A percentile compares a stretch with the other conserved stretches of the same genome.
These are phyloP conservation scores for Kickxella alabastrina DNA, from an alignment of 192 early-diverging fungal species.

Conservation along the genomic window DNA sequence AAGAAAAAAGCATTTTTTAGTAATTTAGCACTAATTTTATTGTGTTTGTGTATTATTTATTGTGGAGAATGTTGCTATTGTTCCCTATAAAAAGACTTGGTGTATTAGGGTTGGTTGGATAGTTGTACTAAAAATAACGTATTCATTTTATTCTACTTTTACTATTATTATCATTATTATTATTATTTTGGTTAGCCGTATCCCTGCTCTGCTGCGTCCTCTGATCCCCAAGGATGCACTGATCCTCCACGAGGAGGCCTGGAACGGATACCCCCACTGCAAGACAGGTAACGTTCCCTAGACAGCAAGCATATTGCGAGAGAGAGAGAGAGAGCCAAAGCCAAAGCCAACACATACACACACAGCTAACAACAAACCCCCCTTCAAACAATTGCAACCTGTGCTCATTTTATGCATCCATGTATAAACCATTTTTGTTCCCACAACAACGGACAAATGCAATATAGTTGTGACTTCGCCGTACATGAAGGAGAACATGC, in stretches of 20 bases:
- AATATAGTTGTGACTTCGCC: conserved; percentile 54
- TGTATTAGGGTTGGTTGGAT: no score
- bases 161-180: neutral
- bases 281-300: conserved; percentile 52
- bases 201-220: conserved; percentile 58
- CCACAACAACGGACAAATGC: neutral
- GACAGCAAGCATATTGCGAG: no score
- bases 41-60: neutral
- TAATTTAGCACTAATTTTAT: neutral
- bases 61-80: no score
- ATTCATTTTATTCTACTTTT: neutral
- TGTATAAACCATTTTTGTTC: no score
- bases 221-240: conserved; percentile 64
- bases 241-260: conserved; percentile 73
- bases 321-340: no score
- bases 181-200: conserved; percentile 44
- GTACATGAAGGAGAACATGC: conserved; percentile 69
- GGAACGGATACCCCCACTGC: conserved; percentile 78
- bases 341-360: no score
- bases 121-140: no score
- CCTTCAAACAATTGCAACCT: no score
- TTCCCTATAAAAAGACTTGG: no score
- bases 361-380: no score
- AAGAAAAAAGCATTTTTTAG: neutral
- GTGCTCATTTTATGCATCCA: no score